Evolutionary conservation across 2,329 filamentous ascomycete genomes (phyloP), one percentile per base, ranked within the genome.

Genomic region (Venturiaceae sp.): DNA sequence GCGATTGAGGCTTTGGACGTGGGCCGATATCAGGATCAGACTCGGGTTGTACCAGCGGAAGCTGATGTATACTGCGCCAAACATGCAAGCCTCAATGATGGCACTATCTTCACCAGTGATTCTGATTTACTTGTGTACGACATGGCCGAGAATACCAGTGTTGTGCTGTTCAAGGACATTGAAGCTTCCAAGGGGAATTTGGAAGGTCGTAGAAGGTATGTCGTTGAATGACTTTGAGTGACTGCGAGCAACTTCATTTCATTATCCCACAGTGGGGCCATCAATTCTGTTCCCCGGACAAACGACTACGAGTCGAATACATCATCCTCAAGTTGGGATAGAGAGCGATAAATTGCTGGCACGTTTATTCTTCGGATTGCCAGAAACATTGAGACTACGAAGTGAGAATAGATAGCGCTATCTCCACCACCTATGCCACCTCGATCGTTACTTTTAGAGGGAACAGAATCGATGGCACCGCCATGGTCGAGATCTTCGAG

Each of bases 121-220:
- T 60, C 59, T 9, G 59, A 60, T 47, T 37, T 60, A 9, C 57
- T 59, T 44, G 37, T 55, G 14, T 55, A 60, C 33, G 55, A 60
- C 33, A 28, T 59, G 30, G 36, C n/a, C 16, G 39, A 41, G 23
- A 36, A 11, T 16, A 41, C 26, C 30, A 26, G n/a, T 8, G 50
- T 60, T 21, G 46, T 56, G 19, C 30, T 59, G 3, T 44, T 59
- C 26, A 46, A 46, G 16, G 53, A 59, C n/a, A 50, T 57, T 32
- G 55, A 57, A 16, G 7, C 11, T 11, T 23, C 30, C 4, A 34
- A 13, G 19, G 55, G 28, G 5, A 23, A 21, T 6, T n/a, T 26
- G 16, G 14, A 23, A 3, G 44, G 16, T 14, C 44, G 19, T 1
- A 50, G 30, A 13, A 50, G 44, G 44, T 50, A 50, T 26, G 44